Evolutionary conservation across 176 grass and related monocot species (phyloP), one percentile per base, ranked within the genome.

Genomic region (Oryza rufipogon): DNA sequence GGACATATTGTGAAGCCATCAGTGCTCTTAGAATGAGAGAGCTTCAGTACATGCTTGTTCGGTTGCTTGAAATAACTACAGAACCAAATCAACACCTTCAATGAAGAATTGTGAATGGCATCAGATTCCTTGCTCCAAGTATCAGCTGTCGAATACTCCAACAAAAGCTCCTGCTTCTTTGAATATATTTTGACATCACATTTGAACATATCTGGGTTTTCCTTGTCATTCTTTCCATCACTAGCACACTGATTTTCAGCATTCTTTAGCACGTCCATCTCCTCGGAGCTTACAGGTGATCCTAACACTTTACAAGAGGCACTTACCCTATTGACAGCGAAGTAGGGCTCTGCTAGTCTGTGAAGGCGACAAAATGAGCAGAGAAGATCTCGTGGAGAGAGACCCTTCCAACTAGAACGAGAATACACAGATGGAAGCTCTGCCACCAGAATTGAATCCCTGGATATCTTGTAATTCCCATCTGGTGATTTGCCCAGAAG

Each of bases 31-130:
- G 83, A 91, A 90, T 85, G 71, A 75, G 70, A 82, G 10, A 91
- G 28, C 30, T 88, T 86, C 58, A 87, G 85, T 12, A 19, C 32
- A 12, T 82, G 52, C 19, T 44, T 78, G 79, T 90, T 65, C 46
- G 83, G 38, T 44, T 91, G 71, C 28, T 86, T 90, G 36, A 91
- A 93, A 80, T 83, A 89, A 79, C 64, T 69, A 41, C 88, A 76
- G 34, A 95, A 91, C 87, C 91, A 98, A 82, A 74, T 86, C 75
- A 98, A 88, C 80, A 93, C 89, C 64, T 91, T 98, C 47, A 98
- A 78, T 66, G 96, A 83, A 54, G 96, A 88, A 84, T 78, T 93
- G 58, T 98, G 92, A 91, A 98, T 80, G 68, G 91, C 89, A 81
- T 98, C 96, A 85, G 79, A 87, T 64, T 98, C 93, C 85, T 93